A percentile compares a stretch with the other conserved stretches of the same genome.
phyloP scores from a whole-genome alignment of 139 green algal genomes.

The Deuterostichococcus epilithicus region DNA sequence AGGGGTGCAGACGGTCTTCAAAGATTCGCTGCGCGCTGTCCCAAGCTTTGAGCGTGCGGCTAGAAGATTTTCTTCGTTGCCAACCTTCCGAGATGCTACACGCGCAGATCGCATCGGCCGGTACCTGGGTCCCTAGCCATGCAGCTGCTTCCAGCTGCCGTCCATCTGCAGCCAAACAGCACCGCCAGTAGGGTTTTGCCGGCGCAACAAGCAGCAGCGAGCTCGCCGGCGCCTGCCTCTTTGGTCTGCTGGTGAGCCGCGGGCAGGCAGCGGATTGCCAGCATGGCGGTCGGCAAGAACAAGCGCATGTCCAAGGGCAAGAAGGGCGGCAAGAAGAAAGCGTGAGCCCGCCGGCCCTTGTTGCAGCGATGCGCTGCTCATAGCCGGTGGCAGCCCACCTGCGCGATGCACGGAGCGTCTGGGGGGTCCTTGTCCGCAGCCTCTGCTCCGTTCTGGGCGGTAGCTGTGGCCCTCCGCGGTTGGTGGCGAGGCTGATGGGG shows the following conservation, averaged over 20 bases:
- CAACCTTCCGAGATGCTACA: no score
- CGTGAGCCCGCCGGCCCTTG: constrained; percentile 51
- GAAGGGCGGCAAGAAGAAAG: constrained; percentile 98
- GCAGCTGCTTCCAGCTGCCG: no score
- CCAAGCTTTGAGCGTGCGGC: no score
- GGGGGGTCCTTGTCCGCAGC: neutral
- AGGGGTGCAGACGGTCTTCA: no score
- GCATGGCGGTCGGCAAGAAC: constrained; percentile 92
- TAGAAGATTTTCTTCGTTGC: no score
- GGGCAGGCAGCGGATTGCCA: constrained; percentile 4
- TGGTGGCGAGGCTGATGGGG: neutral
- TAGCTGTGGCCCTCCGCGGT: neutral
- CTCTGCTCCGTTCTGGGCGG: neutral
- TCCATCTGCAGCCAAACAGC: no score
- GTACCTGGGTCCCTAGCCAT: no score
- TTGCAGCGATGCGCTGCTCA: neutral
- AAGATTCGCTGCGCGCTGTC: no score
- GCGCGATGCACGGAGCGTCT: no score
- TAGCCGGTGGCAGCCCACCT: neutral
- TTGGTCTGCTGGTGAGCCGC: neutral
- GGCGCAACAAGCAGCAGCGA: neutral
- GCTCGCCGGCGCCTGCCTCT: neutral
- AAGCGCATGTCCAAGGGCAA: constrained; percentile 99
- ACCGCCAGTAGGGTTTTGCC: neutral
- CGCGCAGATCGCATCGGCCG: no score